A percentile compares a stretch with the other conserved stretches of the same genome.
Conservation (phyloP, 2,329 filamentous ascomycete species). For the Polytolypa hystricis region DNA sequence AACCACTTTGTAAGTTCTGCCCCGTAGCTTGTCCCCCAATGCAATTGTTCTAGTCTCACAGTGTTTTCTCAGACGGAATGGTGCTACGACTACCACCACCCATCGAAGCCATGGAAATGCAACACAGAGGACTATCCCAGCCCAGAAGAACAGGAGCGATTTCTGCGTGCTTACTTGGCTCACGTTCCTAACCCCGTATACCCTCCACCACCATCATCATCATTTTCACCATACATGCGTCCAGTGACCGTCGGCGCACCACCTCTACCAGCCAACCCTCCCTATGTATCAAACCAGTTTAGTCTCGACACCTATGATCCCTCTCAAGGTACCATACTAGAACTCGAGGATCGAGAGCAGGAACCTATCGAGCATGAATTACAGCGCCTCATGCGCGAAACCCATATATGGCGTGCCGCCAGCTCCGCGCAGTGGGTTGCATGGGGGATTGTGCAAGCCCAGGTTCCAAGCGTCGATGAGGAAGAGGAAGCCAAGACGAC, state of each 20-base stretch:
- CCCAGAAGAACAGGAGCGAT: conserved; percentile 68
- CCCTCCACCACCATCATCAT: too few species aligned
- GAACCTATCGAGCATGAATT: conserved; percentile 57
- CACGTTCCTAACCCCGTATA: too few species aligned
- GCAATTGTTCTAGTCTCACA: too few species aligned
- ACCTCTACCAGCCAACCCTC: too few species aligned
- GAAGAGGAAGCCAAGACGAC: conserved; percentile 10
- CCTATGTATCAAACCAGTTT: too few species aligned
- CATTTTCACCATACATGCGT: too few species aligned
- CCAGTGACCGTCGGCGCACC: too few species aligned
- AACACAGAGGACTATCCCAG: conserved; percentile 62
- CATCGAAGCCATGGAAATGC: conserved; percentile 53
- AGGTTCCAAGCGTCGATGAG: conserved; percentile 60
- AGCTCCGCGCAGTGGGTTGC: conserved; percentile 88
- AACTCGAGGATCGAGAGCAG: conserved; percentile 52
- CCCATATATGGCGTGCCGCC: conserved; percentile 72
- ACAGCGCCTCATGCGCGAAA: conserved; percentile 62
- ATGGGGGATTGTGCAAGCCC: conserved; percentile 94
- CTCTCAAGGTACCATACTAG: conserved; percentile 35
- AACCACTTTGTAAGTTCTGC: conserved; percentile 69
- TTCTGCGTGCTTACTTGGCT: conserved; percentile 75
- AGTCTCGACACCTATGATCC: conserved; percentile 73
- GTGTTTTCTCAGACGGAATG: conserved; percentile 56
- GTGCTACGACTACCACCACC: conserved; percentile 93
- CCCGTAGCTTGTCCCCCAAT: background rate